A percentile compares a stretch with the other conserved stretches of the same genome.
phyloP scores from a whole-genome alignment of 352 stramenopile genomes.

The Pythium volutum region DNA sequence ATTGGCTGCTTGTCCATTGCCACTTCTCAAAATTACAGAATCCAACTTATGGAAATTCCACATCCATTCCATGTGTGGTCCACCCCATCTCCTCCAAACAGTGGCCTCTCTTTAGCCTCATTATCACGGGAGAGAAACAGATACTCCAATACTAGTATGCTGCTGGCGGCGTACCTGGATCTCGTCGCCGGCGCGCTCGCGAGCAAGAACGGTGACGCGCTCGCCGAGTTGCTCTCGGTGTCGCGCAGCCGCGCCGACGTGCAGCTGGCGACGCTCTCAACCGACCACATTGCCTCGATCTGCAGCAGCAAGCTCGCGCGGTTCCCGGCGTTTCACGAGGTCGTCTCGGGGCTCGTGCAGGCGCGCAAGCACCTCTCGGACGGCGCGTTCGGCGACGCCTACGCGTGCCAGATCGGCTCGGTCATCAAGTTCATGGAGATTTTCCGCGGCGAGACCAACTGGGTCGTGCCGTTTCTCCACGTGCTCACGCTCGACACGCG shows the following conservation, averaged over 20 bases:
- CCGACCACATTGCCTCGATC: conserved; percentile 48
- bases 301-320: conserved; percentile 54
- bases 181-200: conserved; percentile 49
- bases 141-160: no score
- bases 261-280: conserved; percentile 43
- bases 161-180: conserved; percentile 60
- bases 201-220: conserved; percentile 40
- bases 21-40: conserved; percentile 12
- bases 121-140: not conserved
- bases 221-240: conserved; percentile 56
- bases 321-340: conserved; percentile 54
- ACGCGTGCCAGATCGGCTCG: conserved; percentile 59
- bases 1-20: no score
- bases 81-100: not conserved
- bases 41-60: not conserved
- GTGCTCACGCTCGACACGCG: conserved; percentile 78
- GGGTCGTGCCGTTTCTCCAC: conserved; percentile 82
- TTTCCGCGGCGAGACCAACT: conserved; percentile 81
- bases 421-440: conserved; percentile 88
- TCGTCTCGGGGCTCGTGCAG: conserved; percentile 58
- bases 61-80: conserved; percentile 5
- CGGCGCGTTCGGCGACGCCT: conserved; percentile 50
- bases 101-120: not conserved
- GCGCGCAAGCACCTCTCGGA: conserved; percentile 55
- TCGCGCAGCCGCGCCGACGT: conserved; percentile 30